Conservation (phyloP, 192 early-diverging fungal genomes). For the Phycomyces blakesleeanus region DNA sequence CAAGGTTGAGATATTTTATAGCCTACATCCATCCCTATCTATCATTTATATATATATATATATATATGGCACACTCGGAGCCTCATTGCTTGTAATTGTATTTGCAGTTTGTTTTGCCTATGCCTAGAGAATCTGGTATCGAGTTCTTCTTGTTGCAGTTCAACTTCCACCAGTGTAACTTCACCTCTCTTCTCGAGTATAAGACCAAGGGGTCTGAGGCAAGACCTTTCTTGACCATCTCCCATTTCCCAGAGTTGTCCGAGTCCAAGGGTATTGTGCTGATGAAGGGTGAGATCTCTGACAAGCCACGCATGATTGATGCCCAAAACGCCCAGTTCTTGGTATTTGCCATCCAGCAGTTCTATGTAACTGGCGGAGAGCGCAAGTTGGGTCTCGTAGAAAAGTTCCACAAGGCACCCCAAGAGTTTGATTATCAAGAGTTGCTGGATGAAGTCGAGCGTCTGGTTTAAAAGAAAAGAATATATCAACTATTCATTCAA, state of each 20-base stretch:
- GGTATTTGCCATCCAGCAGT: slow-evolving; percentile 78
- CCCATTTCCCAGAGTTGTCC: slow-evolving; percentile 82
- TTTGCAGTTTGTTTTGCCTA: slow-evolving; percentile 77
- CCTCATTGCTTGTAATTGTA: too few species aligned
- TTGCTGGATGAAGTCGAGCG: slow-evolving; percentile 45
- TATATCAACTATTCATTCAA: neutral
- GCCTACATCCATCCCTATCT: too few species aligned
- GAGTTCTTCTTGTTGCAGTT: slow-evolving; percentile 89
- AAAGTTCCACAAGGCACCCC: slow-evolving; percentile 74
- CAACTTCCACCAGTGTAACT: slow-evolving; percentile 78
- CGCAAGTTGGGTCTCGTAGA: slow-evolving; percentile 67
- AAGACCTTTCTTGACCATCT: slow-evolving; percentile 77
- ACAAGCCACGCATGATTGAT: slow-evolving; percentile 50
- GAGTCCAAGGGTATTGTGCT: slow-evolving; percentile 82
- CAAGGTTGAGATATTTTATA: neutral
- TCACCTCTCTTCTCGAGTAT: slow-evolving; percentile 87
- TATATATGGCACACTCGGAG: too few species aligned
- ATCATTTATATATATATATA: too few species aligned
- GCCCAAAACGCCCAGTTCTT: slow-evolving; percentile 72
- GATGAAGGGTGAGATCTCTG: slow-evolving; percentile 79
- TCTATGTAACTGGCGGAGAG: slow-evolving; percentile 76
- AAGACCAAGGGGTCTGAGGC: slow-evolving; percentile 77
- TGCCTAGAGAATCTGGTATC: slow-evolving; percentile 74
- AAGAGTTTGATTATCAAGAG: slow-evolving; percentile 66
- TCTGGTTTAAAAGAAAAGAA: slow-evolving; percentile 8